phyloP scores from a whole-genome alignment of 371 early-diverging fungal genomes.

The Syncephalastrum contaminatum region DNA sequence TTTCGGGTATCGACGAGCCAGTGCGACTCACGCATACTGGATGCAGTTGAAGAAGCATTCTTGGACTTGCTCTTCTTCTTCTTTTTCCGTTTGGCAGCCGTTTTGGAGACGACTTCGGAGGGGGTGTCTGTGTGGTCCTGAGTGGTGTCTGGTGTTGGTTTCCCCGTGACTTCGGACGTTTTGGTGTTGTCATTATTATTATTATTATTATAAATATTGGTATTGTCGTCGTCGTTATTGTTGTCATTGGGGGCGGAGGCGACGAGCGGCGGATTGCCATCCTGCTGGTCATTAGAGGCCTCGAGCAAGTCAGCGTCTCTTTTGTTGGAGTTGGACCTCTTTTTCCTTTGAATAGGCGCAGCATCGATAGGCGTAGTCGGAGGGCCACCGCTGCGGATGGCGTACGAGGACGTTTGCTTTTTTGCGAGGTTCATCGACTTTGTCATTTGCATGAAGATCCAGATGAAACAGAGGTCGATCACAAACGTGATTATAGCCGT shows the following conservation, averaged over 20 bases:
- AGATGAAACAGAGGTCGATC: constrained; percentile 26
- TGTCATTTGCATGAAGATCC: constrained; percentile 29
- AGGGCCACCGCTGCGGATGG: not conserved
- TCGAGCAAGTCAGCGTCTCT: not conserved
- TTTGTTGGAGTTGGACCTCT: constrained; percentile 1
- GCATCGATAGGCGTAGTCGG: not conserved
- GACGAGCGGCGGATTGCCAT: not conserved
- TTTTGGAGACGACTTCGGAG: no score
- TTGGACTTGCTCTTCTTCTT: constrained; percentile 17
- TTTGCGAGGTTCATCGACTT: constrained; percentile 19
- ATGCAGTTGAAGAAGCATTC: not conserved
- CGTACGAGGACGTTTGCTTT: constrained; percentile 3
- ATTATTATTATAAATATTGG: no score
- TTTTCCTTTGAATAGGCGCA: constrained; percentile 2
- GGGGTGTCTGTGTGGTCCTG: constrained; percentile 5
- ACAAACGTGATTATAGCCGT: constrained; percentile 18
- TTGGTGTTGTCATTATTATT: not conserved
- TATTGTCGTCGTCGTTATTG: not conserved
- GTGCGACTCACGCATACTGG: constrained; percentile 5
- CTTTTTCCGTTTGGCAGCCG: constrained; percentile 15
- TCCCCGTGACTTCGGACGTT: not conserved
- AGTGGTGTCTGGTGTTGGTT: not conserved
- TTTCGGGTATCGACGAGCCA: constrained; percentile 11
- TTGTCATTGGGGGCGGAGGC: constrained; percentile 1
- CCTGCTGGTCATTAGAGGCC: not conserved